Base-by-base conservation (phyloP, 1,284 basidiomycete species). In the Afroboletus lepidellus region DNA sequence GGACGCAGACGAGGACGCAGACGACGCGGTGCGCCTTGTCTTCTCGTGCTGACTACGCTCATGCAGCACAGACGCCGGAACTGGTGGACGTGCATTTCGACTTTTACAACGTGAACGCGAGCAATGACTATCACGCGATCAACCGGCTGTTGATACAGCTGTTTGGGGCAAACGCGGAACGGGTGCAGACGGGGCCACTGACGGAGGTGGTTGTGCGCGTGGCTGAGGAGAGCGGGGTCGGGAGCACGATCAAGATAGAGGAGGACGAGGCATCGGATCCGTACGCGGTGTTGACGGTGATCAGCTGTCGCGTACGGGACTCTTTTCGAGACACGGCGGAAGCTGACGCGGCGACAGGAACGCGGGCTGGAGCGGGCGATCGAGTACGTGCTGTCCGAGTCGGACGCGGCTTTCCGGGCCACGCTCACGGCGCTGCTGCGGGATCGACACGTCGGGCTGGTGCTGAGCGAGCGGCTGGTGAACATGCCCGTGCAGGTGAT, bases 401-500 rank as follows among this genome's bases (percentile, higher is more conserved):
- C 77, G 6, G 75, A 86, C 54, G 61, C 75, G 5, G 67, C 73
- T 5, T 77, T 87, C 53, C 79, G 84, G 53, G 54, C 68, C 8
- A 69, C 76, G 0, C 76, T 90, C 13, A 75, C 80, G 60, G 59
- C 66, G 6, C 71, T 87, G n/a, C 45, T 63, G 3, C 24, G 45
- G 2, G 27, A 57, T 7, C 16, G 27, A 5, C 83, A 88, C 54
- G 80, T 94, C 46, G 94, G 91, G 0, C 77, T 95, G 20, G 77
- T 96, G 13, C 75, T 97, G 60, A 90, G 86, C 54, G 91, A 96
- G 65, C 79, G 94, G 2, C 75, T 97, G 51, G 80, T 95, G 62
- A 98, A 97, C 69, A 93, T 98, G 82, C 94, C 94, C 0, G 85
- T 92, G 5, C 90, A 96, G 60, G 82, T 94, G 37, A 79, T 94